Evolutionary conservation across 148 eudicot species (phyloP).

Genomic region (Rhododendron ovatum): DNA sequence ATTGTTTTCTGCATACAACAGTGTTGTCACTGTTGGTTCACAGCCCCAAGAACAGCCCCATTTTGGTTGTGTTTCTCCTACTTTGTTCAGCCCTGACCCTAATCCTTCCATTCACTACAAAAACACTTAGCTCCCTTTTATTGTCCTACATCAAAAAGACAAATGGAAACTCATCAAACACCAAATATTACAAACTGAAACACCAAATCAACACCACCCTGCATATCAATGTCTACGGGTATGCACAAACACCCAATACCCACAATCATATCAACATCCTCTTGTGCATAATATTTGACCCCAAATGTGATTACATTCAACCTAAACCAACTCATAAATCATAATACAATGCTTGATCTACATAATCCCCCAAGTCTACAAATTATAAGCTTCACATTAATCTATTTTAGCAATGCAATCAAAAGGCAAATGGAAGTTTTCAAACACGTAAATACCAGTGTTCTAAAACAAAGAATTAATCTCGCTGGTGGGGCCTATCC

Average conservation of each 20-base stretch:
- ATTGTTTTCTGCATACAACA: not conserved
- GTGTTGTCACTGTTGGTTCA: not conserved
- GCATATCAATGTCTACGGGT: not conserved
- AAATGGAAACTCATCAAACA: not conserved
- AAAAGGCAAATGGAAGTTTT: not conserved
- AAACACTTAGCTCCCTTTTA: not conserved
- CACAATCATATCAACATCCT: not conserved
- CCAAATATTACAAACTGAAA: not conserved
- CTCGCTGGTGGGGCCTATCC: too few species aligned
- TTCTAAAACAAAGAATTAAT: too few species aligned
- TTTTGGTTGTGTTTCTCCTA: too few species aligned
- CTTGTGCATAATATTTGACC: not conserved
- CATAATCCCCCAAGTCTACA: not conserved
- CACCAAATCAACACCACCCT: not conserved
- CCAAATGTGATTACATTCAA: not conserved
- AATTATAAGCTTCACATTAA: not conserved
- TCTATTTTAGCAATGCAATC: not conserved
- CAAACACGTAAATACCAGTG: not conserved
- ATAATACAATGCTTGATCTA: not conserved
- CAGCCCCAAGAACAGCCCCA: not conserved
- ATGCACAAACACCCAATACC: not conserved
- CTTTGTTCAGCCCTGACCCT: not conserved
- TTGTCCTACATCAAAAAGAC: not conserved
- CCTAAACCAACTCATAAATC: not conserved
- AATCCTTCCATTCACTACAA: not conserved